Evolutionary conservation across 129 eudicot genomes (phyloP).

Genomic region (Flaveria linearis): DNA sequence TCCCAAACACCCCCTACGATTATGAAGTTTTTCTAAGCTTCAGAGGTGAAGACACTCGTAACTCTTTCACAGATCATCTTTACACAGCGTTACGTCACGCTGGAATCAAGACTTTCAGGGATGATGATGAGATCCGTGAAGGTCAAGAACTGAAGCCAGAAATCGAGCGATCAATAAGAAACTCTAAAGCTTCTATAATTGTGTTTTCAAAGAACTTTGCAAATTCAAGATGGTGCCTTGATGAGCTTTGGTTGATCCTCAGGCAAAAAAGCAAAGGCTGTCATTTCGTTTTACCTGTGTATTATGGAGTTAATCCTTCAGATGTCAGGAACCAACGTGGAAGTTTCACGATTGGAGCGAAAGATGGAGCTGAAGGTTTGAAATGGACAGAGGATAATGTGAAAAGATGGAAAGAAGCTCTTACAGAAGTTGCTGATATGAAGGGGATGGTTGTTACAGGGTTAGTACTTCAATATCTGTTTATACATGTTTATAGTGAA

Average conservation of each 20-base stretch:
- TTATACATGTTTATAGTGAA: background rate
- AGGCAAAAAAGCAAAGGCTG: background rate
- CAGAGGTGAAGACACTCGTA: background rate
- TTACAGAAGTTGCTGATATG: background rate
- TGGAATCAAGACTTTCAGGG: background rate
- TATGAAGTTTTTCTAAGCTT: slow-evolving; percentile 8
- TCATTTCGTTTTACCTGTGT: slow-evolving; percentile 9
- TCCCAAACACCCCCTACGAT: too few relatives aligned
- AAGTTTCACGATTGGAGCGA: background rate
- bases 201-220: background rate
- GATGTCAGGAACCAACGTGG: background rate
- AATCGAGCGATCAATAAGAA: background rate
- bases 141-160: slow-evolving; percentile 3
- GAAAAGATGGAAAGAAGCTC: background rate
- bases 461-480: background rate
- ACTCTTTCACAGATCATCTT: slow-evolving; percentile 1
- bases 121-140: background rate
- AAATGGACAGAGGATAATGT: slow-evolving; percentile 7
- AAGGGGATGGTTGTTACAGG: slow-evolving; percentile 12
- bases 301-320: slow-evolving; percentile 6
- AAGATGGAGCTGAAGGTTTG: background rate
- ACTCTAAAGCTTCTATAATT: slow-evolving; percentile 6
- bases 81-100: background rate
- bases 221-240: slow-evolving; percentile 12
- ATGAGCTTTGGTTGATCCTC: slow-evolving; percentile 11